Percentiles rank a stretch among this genome's conserved stretches.
Evolutionary conservation across 768 basidiomycete species (phyloP).

Genomic region (Russula dissimulans): DNA sequence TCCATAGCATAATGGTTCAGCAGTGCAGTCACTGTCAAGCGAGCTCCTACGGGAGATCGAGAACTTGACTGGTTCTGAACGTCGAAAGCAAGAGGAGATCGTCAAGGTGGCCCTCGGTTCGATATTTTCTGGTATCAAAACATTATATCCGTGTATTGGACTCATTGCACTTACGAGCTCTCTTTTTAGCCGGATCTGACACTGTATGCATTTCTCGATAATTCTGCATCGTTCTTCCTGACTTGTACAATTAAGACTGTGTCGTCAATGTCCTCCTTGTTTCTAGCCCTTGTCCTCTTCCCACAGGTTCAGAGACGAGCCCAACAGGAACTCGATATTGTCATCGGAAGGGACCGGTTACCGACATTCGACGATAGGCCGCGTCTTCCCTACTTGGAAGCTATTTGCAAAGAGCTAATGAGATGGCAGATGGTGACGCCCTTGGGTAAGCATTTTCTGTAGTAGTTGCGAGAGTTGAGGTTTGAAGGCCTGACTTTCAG

Average conservation of each 20-base stretch:
- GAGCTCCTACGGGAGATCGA: not conserved
- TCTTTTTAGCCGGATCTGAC: conserved; percentile 18
- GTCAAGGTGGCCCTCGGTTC: not conserved
- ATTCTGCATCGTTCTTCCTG: not conserved
- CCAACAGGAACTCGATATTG: conserved; percentile 24
- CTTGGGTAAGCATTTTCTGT: not conserved
- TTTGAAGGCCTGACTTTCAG: not conserved
- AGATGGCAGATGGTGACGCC: conserved; percentile 20
- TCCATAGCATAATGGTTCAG: not conserved
- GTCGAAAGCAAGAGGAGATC: not conserved
- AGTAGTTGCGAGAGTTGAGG: no score
- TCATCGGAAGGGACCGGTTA: conserved; percentile 20
- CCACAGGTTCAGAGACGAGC: conserved; percentile 24
- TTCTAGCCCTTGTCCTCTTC: conserved; percentile 23
- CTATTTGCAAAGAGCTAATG: conserved; percentile 22
- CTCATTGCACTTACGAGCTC: not conserved
- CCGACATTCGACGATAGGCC: conserved; percentile 23
- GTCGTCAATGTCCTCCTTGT: conserved; percentile 16
- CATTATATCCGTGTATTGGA: not conserved
- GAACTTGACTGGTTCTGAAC: not conserved
- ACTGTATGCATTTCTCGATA: conserved; percentile 14
- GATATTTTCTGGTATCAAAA: not conserved
- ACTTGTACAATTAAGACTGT: conserved; percentile 13
- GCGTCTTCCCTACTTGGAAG: conserved; percentile 24
- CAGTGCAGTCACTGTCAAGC: not conserved